Conservation (phyloP, 2,329 filamentous ascomycete species). For the Ophiostoma quercus region DNA sequence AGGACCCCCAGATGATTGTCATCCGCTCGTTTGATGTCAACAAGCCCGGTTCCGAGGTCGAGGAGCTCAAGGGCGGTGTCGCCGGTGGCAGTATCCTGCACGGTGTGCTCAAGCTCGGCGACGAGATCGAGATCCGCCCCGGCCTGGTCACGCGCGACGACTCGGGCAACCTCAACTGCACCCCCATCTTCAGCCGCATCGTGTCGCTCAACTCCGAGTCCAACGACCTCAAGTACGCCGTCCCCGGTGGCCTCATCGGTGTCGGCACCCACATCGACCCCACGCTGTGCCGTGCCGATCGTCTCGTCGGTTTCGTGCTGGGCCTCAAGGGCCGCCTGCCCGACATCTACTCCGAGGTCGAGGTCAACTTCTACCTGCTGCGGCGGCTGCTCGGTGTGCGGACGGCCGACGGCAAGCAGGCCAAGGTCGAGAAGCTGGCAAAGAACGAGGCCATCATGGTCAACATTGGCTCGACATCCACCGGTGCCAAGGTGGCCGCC, state of each 20-base stretch:
- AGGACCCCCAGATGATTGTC: conserved; percentile 96
- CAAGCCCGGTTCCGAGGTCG: conserved; percentile 98
- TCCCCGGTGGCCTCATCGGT: conserved; percentile 95
- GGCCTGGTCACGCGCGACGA: conserved; percentile 96
- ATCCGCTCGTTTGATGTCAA: conserved; percentile 99
- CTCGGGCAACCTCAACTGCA: conserved; percentile 89
- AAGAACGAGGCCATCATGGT: conserved; percentile 99
- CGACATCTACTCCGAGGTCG: conserved; percentile 95
- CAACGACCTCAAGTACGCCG: conserved; percentile 97
- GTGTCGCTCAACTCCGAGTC: conserved; percentile 94
- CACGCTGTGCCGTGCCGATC: conserved; percentile 96
- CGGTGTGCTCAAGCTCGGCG: conserved; percentile 91
- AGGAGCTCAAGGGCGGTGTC: conserved; percentile 97
- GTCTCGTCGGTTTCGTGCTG: conserved; percentile 95
- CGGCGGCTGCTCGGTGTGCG: conserved; percentile 92
- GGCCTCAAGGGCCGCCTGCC: conserved; percentile 90
- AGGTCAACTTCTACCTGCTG: conserved; percentile 99
- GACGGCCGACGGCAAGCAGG: conserved; percentile 97
- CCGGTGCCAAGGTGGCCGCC: conserved; percentile 92
- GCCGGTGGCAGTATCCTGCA: conserved; percentile 95
- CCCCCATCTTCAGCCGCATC: conserved; percentile 91
- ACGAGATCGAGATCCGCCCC: conserved; percentile 98
- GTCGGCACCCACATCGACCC: conserved; percentile 97
- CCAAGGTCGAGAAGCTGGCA: conserved; percentile 94
- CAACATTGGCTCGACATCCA: conserved; percentile 96